These are phyloP conservation scores for Hypomontagnella monticulosa DNA, from an alignment of 495 filamentous ascomycete genomes.

Conservation along the genomic window DNA sequence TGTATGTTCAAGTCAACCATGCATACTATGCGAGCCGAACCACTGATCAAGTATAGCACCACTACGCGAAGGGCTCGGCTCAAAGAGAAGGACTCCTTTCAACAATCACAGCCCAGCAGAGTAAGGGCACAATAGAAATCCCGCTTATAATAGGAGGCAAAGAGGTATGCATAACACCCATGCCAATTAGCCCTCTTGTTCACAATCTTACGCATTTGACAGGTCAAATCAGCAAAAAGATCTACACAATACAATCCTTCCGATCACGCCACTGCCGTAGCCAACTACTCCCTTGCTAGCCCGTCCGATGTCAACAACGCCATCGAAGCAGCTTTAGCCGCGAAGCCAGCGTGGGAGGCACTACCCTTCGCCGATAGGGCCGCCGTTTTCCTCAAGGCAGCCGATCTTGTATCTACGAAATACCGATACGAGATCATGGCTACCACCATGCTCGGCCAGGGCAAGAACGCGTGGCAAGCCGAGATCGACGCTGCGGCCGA, in stretches of 20 bases:
- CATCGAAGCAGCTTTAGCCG: constrained; percentile 81
- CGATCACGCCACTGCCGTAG: constrained; percentile 74
- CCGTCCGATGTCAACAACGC: constrained; percentile 75
- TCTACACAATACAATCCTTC: constrained; percentile 77
- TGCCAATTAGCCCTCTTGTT: background rate
- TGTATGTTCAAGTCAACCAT: constrained; percentile 63
- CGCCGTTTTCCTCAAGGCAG: constrained; percentile 93
- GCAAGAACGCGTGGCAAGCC: constrained; percentile 96
- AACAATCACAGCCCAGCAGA: constrained; percentile 70
- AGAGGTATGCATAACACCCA: constrained; percentile 61
- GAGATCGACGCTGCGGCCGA: constrained; percentile 97
- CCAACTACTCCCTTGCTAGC: constrained; percentile 80
- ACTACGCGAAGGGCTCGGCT: constrained; percentile 82
- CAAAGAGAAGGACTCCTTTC: constrained; percentile 78
- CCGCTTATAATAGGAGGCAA: constrained; percentile 83
- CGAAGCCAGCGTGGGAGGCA: constrained; percentile 82
- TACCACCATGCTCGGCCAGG: constrained; percentile 91
- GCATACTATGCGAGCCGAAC: background rate
- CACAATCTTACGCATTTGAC: background rate
- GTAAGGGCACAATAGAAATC: constrained; percentile 70
- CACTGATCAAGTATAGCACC: constrained; percentile 67
- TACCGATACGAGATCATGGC: constrained; percentile 95
- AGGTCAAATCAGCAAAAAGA: constrained; percentile 63
- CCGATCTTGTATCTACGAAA: constrained; percentile 85
- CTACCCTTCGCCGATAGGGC: constrained; percentile 88